Percentiles rank a stretch among this genome's conserved stretches.
Conservation (phyloP, 257 asterid genomes). For the Ligustrum vulgare region DNA sequence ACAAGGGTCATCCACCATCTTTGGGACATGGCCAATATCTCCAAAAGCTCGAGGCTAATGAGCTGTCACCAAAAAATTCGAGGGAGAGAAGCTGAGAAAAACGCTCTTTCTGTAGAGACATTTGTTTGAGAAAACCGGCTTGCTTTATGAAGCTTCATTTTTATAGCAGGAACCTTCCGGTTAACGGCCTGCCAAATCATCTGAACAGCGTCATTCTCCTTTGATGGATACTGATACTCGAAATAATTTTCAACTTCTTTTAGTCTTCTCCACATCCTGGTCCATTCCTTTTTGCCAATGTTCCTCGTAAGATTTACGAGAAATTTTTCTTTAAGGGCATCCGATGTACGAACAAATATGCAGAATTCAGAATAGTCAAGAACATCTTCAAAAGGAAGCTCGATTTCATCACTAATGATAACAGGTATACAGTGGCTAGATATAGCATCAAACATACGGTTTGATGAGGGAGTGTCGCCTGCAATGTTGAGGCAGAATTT, state of each 20-base stretch:
- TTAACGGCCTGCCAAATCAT: slow-evolving; percentile 62
- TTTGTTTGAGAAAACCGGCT: slow-evolving; percentile 28
- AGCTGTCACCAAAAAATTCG: slow-evolving; percentile 30
- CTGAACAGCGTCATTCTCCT: slow-evolving; percentile 56
- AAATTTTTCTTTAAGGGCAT: slow-evolving; percentile 41
- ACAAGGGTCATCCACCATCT: slow-evolving; percentile 7
- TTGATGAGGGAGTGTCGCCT: slow-evolving; percentile 71
- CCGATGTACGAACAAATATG: slow-evolving; percentile 45
- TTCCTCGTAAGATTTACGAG: slow-evolving; percentile 43
- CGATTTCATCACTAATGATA: slow-evolving; percentile 55
- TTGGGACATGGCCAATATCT: neutral
- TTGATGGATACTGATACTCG: slow-evolving; percentile 52
- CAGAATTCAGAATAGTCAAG: slow-evolving; percentile 58
- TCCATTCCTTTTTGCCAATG: slow-evolving; percentile 53
- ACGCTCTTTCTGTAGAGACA: neutral
- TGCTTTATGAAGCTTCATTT: slow-evolving; percentile 29
- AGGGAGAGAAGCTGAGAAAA: slow-evolving; percentile 31
- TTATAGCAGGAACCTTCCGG: slow-evolving; percentile 44
- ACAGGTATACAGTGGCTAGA: slow-evolving; percentile 67
- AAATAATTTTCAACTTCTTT: slow-evolving; percentile 45
- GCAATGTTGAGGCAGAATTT: slow-evolving; percentile 76
- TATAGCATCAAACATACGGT: slow-evolving; percentile 65
- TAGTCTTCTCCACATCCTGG: slow-evolving; percentile 50
- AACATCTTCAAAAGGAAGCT: slow-evolving; percentile 61
- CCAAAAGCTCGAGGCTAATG: neutral